Evolutionary conservation across 2,329 filamentous ascomycete genomes (phyloP), one percentile per base, ranked within the genome.

Genomic region (Camptophora hylomeconis): DNA sequence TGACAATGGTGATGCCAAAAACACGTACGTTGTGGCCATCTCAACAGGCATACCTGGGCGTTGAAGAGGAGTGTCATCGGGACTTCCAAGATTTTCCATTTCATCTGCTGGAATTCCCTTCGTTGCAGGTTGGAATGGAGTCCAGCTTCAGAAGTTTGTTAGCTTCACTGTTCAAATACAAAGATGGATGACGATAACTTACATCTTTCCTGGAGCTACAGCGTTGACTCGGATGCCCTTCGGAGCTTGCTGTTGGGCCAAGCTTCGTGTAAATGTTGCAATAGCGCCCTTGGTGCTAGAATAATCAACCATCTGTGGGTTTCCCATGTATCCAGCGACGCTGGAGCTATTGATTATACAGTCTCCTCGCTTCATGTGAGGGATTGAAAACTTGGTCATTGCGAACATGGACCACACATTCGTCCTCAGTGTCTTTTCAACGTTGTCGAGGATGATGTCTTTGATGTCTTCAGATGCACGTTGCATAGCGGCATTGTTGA

Each of bases 401-500:
- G 67, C 66, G 42, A 74, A 68, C 55, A 72, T 71, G 31, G 65
- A 60, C 6, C 70, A 40, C 17, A 73, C 64, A 35, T 73, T 73
- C 35, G 57, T 62, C 24, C 59, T 60, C 55, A 73, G 75, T 0
- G 63, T 66, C 38, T 60, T 65, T 37, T 71, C 63, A 0, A 72
- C 65, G 1, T 59, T 51, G 9, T 65, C 57, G 1, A 74, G 54
- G 42, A 71, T 58, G 17, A 68, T 69, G 2, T 69, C 57, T 28
- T 52, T 51, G 14, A 67, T 54, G 26, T 69, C 56, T 2, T 58
- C 43, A 40, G 57, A 65, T 46, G 61, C 60, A 22, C 62, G 52
- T 48, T 69, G 63, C 51, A 65, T 67, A 0, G 55, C 58, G 1
- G 62, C 63, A 40, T 69, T 68, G 46, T 68, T 68, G 32, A 69